Conservation (phyloP, 805 yeast genomes). For the Candida pini region DNA sequence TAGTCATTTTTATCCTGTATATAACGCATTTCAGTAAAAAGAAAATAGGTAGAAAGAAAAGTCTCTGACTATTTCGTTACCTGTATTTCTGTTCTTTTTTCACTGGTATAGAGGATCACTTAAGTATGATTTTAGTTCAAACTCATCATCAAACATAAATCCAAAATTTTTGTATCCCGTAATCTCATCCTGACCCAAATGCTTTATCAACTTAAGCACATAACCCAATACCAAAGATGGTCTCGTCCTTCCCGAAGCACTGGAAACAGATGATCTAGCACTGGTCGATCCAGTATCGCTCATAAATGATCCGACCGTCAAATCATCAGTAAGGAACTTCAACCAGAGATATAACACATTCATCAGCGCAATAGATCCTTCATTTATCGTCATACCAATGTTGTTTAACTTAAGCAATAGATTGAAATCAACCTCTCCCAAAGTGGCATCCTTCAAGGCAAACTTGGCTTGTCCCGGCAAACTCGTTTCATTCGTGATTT, state of each 20-base stretch:
- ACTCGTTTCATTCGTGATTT: conserved; percentile 5
- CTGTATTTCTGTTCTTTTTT: no score
- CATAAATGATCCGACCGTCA: not conserved
- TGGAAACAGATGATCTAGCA: conserved; percentile 1
- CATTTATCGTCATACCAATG: conserved; percentile 17
- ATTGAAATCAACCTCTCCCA: conserved; percentile 6
- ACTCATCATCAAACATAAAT: conserved; percentile 23
- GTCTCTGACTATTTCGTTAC: no score
- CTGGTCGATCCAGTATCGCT: conserved; percentile 1
- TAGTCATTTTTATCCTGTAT: not conserved
- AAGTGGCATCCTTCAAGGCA: conserved; percentile 14
- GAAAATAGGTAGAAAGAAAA: not conserved
- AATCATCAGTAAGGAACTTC: conserved; percentile 15
- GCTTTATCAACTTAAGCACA: conserved; percentile 19
- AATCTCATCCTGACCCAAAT: conserved; percentile 16
- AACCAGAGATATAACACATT: conserved; percentile 24
- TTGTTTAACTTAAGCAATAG: conserved; percentile 12
- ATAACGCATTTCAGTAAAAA: no score
- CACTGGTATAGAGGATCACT: not conserved
- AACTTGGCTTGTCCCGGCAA: conserved; percentile 11
- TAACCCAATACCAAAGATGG: conserved; percentile 12
- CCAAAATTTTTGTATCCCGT: conserved; percentile 23
- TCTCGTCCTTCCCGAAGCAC: conserved; percentile 4
- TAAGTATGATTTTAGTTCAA: conserved; percentile 15
- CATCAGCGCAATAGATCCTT: conserved; percentile 17